Conservation (phyloP, 805 yeast species). For the Candida palmyrensis region DNA sequence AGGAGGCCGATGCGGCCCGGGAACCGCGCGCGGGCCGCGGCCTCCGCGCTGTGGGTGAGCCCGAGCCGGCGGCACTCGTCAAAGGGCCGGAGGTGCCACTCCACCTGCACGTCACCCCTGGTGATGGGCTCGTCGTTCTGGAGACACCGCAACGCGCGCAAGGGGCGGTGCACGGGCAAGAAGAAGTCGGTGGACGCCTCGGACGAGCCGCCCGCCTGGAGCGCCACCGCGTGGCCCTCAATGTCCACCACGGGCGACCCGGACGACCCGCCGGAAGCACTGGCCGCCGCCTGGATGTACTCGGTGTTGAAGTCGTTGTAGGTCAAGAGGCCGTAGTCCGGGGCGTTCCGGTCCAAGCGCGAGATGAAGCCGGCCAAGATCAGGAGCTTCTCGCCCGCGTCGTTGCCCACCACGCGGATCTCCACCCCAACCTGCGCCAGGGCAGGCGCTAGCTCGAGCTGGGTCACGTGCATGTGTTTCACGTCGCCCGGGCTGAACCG, state of each 20-base stretch:
- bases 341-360: conserved; percentile 88
- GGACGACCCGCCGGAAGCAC: conserved; percentile 93
- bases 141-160: conserved; percentile 73
- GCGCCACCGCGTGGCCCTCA: conserved; percentile 81
- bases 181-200: conserved; percentile 93
- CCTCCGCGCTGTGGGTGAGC: conserved; percentile 68
- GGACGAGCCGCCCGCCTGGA: conserved; percentile 91
- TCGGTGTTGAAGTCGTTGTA: conserved; percentile 93
- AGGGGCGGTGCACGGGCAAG: conserved; percentile 77
- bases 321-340: conserved; percentile 83
- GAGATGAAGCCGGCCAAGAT: conserved; percentile 83
- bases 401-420: conserved; percentile 92
- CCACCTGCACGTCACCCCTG: conserved; percentile 89
- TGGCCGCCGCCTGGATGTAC: conserved; percentile 93
- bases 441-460: conserved; percentile 69
- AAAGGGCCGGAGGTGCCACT: conserved; percentile 81
- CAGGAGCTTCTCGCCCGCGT: conserved; percentile 90
- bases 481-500: conserved; percentile 67
- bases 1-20: conserved; percentile 76
- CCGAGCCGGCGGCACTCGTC: conserved; percentile 91
- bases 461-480: conserved; percentile 68
- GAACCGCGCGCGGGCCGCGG: conserved; percentile 57
- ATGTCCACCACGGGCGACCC: conserved; percentile 95
- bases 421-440: conserved; percentile 89
- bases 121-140: conserved; percentile 58